Conservation (phyloP, 1,284 basidiomycete genomes). For the Rhodotorula sp. region DNA sequence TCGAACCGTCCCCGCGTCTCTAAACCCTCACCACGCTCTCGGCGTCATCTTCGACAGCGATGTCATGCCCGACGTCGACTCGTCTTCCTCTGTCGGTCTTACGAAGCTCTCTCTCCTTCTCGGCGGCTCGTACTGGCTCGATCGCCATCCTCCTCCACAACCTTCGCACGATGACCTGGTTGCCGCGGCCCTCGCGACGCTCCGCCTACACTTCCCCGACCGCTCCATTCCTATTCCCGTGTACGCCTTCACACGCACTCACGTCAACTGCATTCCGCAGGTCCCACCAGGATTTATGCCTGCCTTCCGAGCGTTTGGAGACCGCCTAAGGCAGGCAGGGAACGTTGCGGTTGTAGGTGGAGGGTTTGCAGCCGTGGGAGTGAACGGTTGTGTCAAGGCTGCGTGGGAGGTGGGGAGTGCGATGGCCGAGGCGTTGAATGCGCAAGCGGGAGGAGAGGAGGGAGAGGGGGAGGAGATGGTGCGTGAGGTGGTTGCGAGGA, state of each 20-base stretch:
- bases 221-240: constrained; percentile 60
- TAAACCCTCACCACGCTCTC: constrained; percentile 47
- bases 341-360: constrained; percentile 74
- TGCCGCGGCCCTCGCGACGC: constrained; percentile 49
- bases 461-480: background rate
- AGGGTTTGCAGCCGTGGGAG: constrained; percentile 81
- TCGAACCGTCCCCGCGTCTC: constrained; percentile 60
- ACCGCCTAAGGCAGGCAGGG: constrained; percentile 56
- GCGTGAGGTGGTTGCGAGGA: background rate
- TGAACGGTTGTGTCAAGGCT: constrained; percentile 73
- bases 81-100: constrained; percentile 50
- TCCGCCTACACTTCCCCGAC: constrained; percentile 57
- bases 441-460: background rate
- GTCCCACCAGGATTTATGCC: constrained; percentile 60
- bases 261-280: constrained; percentile 77
- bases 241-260: constrained; percentile 58
- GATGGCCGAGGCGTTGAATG: constrained; percentile 40
- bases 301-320: constrained; percentile 54
- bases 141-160: constrained; percentile 33
- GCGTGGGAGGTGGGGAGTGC: constrained; percentile 59
- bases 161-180: constrained; percentile 25
- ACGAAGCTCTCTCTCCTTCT: constrained; percentile 86
- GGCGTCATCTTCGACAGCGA: constrained; percentile 63
- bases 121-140: constrained; percentile 69
- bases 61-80: constrained; percentile 47